Conservation (phyloP, 2,329 filamentous ascomycete species). For the Coniochaeta ligniaria region DNA sequence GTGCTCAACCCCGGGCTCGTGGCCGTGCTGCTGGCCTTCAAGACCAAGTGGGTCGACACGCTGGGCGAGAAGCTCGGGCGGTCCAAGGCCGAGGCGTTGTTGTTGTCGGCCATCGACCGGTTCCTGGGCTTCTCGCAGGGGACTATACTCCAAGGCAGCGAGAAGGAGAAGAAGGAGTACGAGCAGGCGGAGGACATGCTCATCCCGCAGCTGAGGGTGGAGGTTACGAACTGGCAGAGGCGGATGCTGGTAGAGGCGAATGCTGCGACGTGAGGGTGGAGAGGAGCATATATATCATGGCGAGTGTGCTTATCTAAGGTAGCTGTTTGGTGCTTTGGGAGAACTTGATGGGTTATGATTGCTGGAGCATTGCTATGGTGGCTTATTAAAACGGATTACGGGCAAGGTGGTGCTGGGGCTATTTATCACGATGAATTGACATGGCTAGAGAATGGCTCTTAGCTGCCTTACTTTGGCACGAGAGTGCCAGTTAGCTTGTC, state of each 20-base stretch:
- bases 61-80: conserved; percentile 32
- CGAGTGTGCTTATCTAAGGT: too few species aligned
- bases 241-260: conserved; percentile 3
- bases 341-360: not conserved
- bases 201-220: conserved; percentile 16
- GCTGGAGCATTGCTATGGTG: too few species aligned
- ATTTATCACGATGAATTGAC: not conserved
- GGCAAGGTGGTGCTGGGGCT: not conserved
- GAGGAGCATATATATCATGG: not conserved
- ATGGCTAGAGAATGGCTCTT: too few species aligned
- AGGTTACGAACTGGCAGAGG: conserved; percentile 15
- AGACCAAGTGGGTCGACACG: conserved; percentile 34
- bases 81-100: conserved; percentile 35
- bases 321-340: not conserved
- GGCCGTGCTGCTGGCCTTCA: conserved; percentile 34
- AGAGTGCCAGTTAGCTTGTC: not conserved
- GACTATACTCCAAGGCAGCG: conserved; percentile 23
- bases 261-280: not conserved
- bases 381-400: not conserved
- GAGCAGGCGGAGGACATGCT: conserved; percentile 23
- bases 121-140: conserved; percentile 39
- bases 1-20: conserved; percentile 32
- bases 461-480: not conserved
- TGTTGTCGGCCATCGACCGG: conserved; percentile 43
- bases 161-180: conserved; percentile 19